phyloP scores from a whole-genome alignment of 2,329 filamentous ascomycete species.

The Epicoccum sorghinum region DNA sequence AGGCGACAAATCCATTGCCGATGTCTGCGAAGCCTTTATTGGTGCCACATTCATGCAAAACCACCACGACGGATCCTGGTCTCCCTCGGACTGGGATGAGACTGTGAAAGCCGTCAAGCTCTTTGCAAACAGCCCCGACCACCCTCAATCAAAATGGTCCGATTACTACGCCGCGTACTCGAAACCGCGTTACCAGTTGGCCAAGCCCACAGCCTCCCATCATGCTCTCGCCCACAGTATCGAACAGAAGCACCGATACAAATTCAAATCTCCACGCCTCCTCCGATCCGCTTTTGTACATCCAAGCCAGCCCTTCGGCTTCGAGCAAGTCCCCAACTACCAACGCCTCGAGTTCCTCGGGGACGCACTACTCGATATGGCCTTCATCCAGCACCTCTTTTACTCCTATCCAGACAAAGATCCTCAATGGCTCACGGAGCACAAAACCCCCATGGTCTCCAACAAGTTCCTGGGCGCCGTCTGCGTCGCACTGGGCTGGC shows the following conservation, averaged over 20 bases:
- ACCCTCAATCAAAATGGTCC: constrained; percentile 70
- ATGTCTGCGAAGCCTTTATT: constrained; percentile 93
- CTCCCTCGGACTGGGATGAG: constrained; percentile 60
- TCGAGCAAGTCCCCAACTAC: constrained; percentile 83
- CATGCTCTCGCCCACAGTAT: constrained; percentile 70
- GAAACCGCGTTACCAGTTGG: constrained; percentile 73
- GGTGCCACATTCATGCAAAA: constrained; percentile 75
- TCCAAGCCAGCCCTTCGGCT: constrained; percentile 76
- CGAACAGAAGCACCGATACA: constrained; percentile 63
- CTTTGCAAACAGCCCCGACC: constrained; percentile 72
- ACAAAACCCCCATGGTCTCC: constrained; percentile 99
- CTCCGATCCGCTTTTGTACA: constrained; percentile 87
- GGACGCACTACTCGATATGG: constrained; percentile 86
- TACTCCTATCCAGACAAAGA: constrained; percentile 76
- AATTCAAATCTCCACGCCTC: constrained; percentile 76
- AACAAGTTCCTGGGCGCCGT: constrained; percentile 91
- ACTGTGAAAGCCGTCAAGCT: constrained; percentile 70
- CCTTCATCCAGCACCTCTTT: constrained; percentile 82
- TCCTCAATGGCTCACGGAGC: constrained; percentile 96
- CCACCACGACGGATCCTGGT: constrained; percentile 51
- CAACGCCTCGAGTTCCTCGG: constrained; percentile 92
- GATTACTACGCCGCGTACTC: constrained; percentile 76
- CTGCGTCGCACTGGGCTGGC: constrained; percentile 77
- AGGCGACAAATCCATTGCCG: constrained; percentile 88
- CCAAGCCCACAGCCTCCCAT: constrained; percentile 68